Percentiles rank a stretch among this genome's conserved stretches.
These are phyloP conservation scores for Penicillium coprophilum DNA, from an alignment of 495 filamentous ascomycete species.

Conservation along the genomic window DNA sequence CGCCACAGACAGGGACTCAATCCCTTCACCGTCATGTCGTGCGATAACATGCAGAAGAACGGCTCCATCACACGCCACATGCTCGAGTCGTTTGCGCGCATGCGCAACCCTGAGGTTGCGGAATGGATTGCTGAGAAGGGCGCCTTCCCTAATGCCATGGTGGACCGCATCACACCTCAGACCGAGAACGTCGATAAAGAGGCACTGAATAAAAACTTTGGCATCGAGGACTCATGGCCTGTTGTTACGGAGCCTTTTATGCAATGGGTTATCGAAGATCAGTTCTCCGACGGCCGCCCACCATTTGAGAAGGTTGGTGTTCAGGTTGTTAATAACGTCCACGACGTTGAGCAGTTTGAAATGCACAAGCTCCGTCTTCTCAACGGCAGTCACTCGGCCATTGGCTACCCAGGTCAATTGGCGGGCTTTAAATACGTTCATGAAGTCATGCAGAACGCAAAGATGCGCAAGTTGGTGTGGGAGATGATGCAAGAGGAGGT, in stretches of 20 bases:
- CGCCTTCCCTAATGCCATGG: conserved; percentile 52
- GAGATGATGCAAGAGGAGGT: conserved; percentile 53
- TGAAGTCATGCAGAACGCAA: conserved; percentile 45
- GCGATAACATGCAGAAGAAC: conserved; percentile 55
- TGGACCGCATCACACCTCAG: conserved; percentile 51
- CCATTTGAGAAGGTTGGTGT: conserved; percentile 48
- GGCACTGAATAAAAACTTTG: conserved; percentile 37
- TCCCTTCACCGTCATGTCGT: conserved; percentile 52
- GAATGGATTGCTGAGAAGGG: conserved; percentile 44
- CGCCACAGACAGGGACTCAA: conserved; percentile 42
- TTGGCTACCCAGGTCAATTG: conserved; percentile 47
- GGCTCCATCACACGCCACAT: conserved; percentile 50
- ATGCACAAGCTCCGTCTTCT: conserved; percentile 52
- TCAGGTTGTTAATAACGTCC: conserved; percentile 47
- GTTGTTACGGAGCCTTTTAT: conserved; percentile 52
- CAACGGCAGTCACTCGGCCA: conserved; percentile 48
- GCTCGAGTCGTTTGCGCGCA: conserved; percentile 46
- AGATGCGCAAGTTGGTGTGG: conserved; percentile 42
- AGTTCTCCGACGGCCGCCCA: conserved; percentile 48
- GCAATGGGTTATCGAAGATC: conserved; percentile 52
- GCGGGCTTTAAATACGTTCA: conserved; percentile 50
- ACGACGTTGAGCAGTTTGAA: conserved; percentile 48
- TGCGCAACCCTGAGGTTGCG: conserved; percentile 43
- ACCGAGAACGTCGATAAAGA: conserved; percentile 36
- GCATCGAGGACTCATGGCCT: conserved; percentile 48